phyloP scores from a whole-genome alignment of 305 asterid genomes.

The Ilex paraguariensis region DNA sequence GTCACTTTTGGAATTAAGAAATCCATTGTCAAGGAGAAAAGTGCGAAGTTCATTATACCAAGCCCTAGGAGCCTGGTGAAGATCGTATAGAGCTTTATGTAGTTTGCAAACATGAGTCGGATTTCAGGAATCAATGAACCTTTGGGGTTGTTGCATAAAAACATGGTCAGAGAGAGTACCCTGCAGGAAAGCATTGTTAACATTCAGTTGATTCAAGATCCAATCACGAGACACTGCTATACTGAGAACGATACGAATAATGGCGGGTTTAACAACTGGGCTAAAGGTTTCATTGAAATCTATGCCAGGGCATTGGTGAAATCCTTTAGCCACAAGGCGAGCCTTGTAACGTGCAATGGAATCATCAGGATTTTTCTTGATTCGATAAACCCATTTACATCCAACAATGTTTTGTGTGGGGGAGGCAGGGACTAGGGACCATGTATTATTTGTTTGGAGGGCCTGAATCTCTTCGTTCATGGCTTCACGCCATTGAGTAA shows the following conservation, averaged over 20 bases:
- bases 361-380: constrained; percentile 7
- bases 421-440: neutral
- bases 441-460: neutral
- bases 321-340: constrained; percentile 1
- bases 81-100: constrained; percentile 4
- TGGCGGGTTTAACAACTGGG: constrained; percentile 2
- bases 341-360: constrained; percentile 5
- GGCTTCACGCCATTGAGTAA: constrained; percentile 1
- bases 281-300: constrained; percentile 2
- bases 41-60: constrained; percentile 1
- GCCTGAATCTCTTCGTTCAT: constrained; percentile 10
- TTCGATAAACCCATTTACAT: neutral
- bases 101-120: neutral
- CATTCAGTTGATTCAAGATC: neutral
- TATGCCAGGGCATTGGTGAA: constrained; percentile 1
- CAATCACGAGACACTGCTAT: neutral
- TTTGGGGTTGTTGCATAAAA: constrained; percentile 4
- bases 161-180: neutral
- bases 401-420: constrained; percentile 3
- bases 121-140: neutral
- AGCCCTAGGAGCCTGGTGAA: neutral
- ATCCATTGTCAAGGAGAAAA: neutral
- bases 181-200: constrained; percentile 2
- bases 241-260: neutral
- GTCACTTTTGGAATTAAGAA: constrained; percentile 4